Conservation (phyloP, 495 filamentous ascomycete species). For the Cairneyella variabilis region DNA sequence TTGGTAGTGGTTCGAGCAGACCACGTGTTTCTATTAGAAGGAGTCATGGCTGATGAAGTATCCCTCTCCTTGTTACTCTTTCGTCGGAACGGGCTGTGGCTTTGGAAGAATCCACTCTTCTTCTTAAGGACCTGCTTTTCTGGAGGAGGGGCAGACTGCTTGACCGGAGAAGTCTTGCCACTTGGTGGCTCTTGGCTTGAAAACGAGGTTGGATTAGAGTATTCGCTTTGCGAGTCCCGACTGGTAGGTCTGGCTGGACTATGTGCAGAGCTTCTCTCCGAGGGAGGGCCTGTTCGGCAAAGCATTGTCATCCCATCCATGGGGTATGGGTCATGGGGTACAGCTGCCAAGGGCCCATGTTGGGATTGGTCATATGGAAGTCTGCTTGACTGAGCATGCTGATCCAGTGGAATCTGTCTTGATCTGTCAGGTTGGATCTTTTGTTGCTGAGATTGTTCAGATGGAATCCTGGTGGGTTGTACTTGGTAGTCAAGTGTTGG, state of each 20-base stretch:
- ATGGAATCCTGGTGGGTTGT: neutral
- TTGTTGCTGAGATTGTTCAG: no score
- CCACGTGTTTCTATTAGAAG: slow-evolving; percentile 61
- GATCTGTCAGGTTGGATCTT: no score
- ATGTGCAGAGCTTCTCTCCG: slow-evolving; percentile 75
- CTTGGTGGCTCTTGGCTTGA: slow-evolving; percentile 74
- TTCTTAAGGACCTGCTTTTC: slow-evolving; percentile 70
- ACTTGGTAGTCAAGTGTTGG: slow-evolving; percentile 10
- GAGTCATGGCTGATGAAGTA: slow-evolving; percentile 27
- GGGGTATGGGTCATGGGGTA: slow-evolving; percentile 92
- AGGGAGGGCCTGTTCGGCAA: slow-evolving; percentile 81
- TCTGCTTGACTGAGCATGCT: slow-evolving; percentile 10
- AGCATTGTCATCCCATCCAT: slow-evolving; percentile 99
- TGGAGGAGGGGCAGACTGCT: slow-evolving; percentile 50
- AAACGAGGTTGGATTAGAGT: slow-evolving; percentile 84
- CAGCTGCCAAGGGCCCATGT: slow-evolving; percentile 45
- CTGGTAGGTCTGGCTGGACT: slow-evolving; percentile 76
- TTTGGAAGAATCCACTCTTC: slow-evolving; percentile 90
- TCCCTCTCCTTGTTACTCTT: slow-evolving; percentile 90
- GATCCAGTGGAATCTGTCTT: no score
- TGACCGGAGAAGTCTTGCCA: slow-evolving; percentile 64
- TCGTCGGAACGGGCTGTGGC: slow-evolving; percentile 88
- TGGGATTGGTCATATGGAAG: slow-evolving; percentile 25
- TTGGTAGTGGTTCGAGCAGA: slow-evolving; percentile 29
- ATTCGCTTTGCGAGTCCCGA: slow-evolving; percentile 87